A percentile compares a stretch with the other conserved stretches of the same genome.
Conservation (phyloP, 2,329 filamentous ascomycete genomes). For the Aspergillus cejpii region DNA sequence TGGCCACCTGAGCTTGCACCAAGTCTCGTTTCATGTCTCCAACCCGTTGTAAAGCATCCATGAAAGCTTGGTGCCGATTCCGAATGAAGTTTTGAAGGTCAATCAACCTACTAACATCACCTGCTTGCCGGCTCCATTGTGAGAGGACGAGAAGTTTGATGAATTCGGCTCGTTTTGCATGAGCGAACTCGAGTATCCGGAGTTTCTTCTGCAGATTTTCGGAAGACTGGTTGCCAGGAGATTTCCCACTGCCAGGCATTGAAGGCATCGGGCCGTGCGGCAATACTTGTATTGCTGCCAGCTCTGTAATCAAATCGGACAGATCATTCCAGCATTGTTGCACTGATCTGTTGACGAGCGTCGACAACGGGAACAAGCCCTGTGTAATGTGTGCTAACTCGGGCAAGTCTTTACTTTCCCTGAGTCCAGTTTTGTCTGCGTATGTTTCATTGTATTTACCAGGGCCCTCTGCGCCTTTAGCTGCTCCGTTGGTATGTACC, state of each 20-base stretch:
- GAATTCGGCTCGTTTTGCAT: slow-evolving; percentile 76
- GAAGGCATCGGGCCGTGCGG: slow-evolving; percentile 33
- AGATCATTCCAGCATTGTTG: slow-evolving; percentile 79
- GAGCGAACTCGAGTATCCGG: slow-evolving; percentile 66
- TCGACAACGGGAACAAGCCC: slow-evolving; percentile 68
- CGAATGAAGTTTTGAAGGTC: slow-evolving; percentile 74
- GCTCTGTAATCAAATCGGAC: slow-evolving; percentile 59
- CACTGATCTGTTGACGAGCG: slow-evolving; percentile 68
- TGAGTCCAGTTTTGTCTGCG: slow-evolving; percentile 1
- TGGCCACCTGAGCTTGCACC: slow-evolving; percentile 67
- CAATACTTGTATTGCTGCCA: slow-evolving; percentile 62
- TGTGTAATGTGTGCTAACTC: slow-evolving; percentile 63
- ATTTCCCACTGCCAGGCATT: slow-evolving; percentile 23
- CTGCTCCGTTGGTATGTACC: slow-evolving; percentile 24
- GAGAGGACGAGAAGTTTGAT: slow-evolving; percentile 87
- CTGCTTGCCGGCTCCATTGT: slow-evolving; percentile 77
- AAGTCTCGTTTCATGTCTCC: slow-evolving; percentile 68
- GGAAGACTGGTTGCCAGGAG: slow-evolving; percentile 31
- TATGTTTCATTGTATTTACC: slow-evolving; percentile 10
- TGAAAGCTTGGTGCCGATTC: slow-evolving; percentile 55
- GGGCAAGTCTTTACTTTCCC: slow-evolving; percentile 34
- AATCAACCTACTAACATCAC: slow-evolving; percentile 77
- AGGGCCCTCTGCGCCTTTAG: slow-evolving; percentile 9
- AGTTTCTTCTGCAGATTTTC: slow-evolving; percentile 72
- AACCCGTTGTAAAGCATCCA: slow-evolving; percentile 55